Percentiles rank a stretch among this genome's conserved stretches.
phyloP scores from a whole-genome alignment of 2,329 filamentous ascomycete genomes.

The Aspergillus sp. region DNA sequence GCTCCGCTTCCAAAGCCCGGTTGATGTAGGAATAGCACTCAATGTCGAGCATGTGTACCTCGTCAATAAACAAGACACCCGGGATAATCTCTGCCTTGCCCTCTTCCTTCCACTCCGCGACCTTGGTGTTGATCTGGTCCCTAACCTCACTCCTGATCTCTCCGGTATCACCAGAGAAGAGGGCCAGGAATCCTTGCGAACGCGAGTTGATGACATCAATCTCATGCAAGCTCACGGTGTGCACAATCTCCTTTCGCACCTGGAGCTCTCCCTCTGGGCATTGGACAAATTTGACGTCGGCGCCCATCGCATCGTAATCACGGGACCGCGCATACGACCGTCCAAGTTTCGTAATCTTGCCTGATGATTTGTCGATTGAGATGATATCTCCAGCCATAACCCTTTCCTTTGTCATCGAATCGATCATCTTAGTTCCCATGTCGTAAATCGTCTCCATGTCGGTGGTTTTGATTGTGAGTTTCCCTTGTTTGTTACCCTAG shows the following conservation, averaged over 20 bases:
- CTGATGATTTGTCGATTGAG: slow-evolving; percentile 96
- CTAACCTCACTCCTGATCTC: slow-evolving; percentile 97
- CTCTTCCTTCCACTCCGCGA: slow-evolving; percentile 98
- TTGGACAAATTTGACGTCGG: slow-evolving; percentile 96
- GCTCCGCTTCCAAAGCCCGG: slow-evolving; percentile 88
- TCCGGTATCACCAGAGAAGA: slow-evolving; percentile 97
- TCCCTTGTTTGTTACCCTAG: slow-evolving; percentile 91
- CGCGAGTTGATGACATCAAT: slow-evolving; percentile 99
- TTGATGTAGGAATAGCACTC: slow-evolving; percentile 99
- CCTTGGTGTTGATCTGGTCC: slow-evolving; percentile 98
- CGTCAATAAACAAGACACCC: slow-evolving; percentile 95
- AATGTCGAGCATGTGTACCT: slow-evolving; percentile 99
- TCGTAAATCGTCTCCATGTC: slow-evolving; percentile 99
- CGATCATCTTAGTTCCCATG: slow-evolving; percentile 99
- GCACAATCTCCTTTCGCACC: slow-evolving; percentile 93
- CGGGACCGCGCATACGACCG: slow-evolving; percentile 91
- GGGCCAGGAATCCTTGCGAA: slow-evolving; percentile 95
- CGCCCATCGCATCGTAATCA: slow-evolving; percentile 99
- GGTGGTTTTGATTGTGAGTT: slow-evolving; percentile 98
- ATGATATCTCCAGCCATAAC: slow-evolving; percentile 99
- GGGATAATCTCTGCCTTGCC: slow-evolving; percentile 98
- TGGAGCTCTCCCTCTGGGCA: slow-evolving; percentile 97
- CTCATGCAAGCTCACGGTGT: slow-evolving; percentile 95
- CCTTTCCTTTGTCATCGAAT: slow-evolving; percentile 98
- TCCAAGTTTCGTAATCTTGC: slow-evolving; percentile 96